Evolutionary conservation across 805 yeast species (phyloP).

Genomic region (Yamadazyma insecticola): DNA sequence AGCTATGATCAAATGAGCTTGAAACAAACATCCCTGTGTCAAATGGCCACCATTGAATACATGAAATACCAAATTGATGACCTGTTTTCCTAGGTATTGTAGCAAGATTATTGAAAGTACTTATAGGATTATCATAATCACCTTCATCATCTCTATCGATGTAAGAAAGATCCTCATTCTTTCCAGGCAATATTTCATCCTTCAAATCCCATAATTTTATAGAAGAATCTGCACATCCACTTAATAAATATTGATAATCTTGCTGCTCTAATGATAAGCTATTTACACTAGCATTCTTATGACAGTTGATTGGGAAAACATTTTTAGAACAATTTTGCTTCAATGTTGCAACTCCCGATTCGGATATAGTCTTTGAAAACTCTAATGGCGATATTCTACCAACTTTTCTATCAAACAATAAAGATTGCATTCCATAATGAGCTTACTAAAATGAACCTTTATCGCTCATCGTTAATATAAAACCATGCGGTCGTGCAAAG

Average conservation of each 20-base stretch:
- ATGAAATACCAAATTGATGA: slow-evolving; percentile 72
- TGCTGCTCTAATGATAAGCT: slow-evolving; percentile 51
- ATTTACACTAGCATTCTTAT: slow-evolving; percentile 52
- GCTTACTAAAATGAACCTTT: too few species aligned
- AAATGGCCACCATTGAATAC: slow-evolving; percentile 81
- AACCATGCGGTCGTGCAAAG: neutral
- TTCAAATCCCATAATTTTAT: slow-evolving; percentile 63
- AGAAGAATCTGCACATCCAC: slow-evolving; percentile 72
- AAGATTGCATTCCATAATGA: slow-evolving; percentile 32
- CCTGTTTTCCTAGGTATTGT: slow-evolving; percentile 34
- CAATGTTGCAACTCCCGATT: slow-evolving; percentile 28
- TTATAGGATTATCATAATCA: slow-evolving; percentile 29
- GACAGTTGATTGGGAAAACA: slow-evolving; percentile 41
- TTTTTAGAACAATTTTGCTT: slow-evolving; percentile 16
- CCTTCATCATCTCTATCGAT: neutral
- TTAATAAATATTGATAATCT: slow-evolving; percentile 46
- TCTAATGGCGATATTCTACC: slow-evolving; percentile 27
- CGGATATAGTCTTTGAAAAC: slow-evolving; percentile 32
- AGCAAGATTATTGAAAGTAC: slow-evolving; percentile 22
- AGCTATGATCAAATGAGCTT: slow-evolving; percentile 72
- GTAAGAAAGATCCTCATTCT: neutral
- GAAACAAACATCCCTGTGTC: slow-evolving; percentile 85
- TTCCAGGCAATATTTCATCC: too few species aligned
- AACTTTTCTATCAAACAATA: slow-evolving; percentile 29
- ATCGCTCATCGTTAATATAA: too few species aligned